Conservation (phyloP, 2,329 filamentous ascomycete genomes). For the Aspergillus oerlinghausenensis region DNA sequence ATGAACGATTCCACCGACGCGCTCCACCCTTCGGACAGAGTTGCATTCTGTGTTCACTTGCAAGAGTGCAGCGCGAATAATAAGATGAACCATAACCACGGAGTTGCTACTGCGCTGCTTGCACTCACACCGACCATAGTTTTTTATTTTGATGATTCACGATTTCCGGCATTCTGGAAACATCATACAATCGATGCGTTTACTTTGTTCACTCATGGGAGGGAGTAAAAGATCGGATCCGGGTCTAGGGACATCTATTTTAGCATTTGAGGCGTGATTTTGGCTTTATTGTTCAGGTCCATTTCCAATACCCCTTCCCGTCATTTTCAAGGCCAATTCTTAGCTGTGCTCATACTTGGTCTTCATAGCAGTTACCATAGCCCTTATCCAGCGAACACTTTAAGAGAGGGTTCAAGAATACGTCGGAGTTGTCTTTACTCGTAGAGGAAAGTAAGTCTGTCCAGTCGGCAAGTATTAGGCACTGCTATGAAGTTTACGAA, state of each 20-base stretch:
- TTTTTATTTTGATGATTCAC: neutral
- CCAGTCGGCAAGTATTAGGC: neutral
- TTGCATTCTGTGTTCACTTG: neutral
- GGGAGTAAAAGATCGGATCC: neutral
- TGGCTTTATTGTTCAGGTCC: neutral
- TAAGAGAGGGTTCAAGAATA: neutral
- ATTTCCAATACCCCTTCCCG: neutral
- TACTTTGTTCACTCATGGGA: neutral
- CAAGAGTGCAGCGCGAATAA: neutral
- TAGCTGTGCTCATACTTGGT: neutral
- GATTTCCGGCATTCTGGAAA: neutral
- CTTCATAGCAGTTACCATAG: neutral
- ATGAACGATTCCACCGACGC: neutral
- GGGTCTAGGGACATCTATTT: neutral
- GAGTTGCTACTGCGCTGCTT: neutral
- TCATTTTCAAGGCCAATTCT: neutral
- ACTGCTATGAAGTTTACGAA: neutral
- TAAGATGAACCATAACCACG: neutral
- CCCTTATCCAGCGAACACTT: neutral
- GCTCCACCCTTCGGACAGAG: neutral
- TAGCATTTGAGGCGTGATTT: neutral
- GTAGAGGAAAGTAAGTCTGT: neutral
- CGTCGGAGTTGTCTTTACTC: neutral
- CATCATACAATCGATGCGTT: neutral
- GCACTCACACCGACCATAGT: neutral